Conservation (phyloP, 352 stramenopile genomes). For the Phytophthora idaei region DNA sequence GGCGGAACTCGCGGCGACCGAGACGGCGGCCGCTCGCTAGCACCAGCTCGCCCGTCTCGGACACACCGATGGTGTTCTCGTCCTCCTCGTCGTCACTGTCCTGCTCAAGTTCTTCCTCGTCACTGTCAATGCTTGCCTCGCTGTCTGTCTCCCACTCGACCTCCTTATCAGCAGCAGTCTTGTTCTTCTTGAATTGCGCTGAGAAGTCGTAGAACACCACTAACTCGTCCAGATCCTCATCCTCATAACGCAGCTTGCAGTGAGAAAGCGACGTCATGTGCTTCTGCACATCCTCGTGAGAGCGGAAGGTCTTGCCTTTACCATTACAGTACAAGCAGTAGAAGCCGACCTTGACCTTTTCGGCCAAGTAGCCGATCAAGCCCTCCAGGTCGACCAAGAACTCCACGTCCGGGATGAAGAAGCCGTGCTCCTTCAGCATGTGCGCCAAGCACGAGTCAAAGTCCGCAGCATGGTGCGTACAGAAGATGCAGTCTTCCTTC, state of each 20-base stretch:
- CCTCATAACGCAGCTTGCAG: slow-evolving; percentile 92
- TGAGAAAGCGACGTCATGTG: slow-evolving; percentile 95
- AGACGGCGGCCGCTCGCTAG: slow-evolving; percentile 83
- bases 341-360: slow-evolving; percentile 96
- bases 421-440: slow-evolving; percentile 95
- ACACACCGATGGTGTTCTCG: slow-evolving; percentile 71
- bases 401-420: slow-evolving; percentile 95
- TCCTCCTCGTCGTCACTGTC: slow-evolving; percentile 53
- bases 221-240: slow-evolving; percentile 90
- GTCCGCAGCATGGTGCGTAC: slow-evolving; percentile 56
- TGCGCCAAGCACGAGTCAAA: slow-evolving; percentile 83
- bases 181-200: slow-evolving; percentile 71
- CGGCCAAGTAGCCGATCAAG: slow-evolving; percentile 92
- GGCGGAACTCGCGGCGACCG: slow-evolving; percentile 87
- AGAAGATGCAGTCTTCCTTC: slow-evolving; percentile 89
- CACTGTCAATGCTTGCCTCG: slow-evolving; percentile 74
- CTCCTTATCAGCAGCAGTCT: slow-evolving; percentile 40
- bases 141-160: slow-evolving; percentile 84
- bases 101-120: slow-evolving; percentile 60
- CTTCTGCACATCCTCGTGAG: slow-evolving; percentile 91
- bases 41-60: slow-evolving; percentile 90
- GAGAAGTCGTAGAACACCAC: slow-evolving; percentile 93
- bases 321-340: slow-evolving; percentile 96
- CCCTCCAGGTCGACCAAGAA: slow-evolving; percentile 92
- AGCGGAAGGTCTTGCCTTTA: slow-evolving; percentile 89